Conservation (phyloP, 192 early-diverging fungal genomes). For the Rhizoclosmatium sp. region DNA sequence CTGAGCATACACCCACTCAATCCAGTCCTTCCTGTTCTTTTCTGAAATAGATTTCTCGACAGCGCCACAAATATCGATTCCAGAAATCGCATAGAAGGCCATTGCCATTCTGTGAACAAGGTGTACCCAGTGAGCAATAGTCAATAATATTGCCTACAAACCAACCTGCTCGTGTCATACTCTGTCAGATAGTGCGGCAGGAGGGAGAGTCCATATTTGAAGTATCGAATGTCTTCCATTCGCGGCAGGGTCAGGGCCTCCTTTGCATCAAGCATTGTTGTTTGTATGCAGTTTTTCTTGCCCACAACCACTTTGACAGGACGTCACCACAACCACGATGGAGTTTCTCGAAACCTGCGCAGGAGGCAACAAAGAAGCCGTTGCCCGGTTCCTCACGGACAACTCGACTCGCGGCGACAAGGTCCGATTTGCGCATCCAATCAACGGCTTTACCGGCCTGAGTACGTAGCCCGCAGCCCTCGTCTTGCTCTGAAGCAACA, state of each 20-base stretch:
- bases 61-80: constrained; percentile 79
- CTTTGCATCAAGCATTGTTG: not conserved
- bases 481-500: not conserved
- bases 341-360: constrained; percentile 27
- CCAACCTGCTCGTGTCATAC: constrained; percentile 76
- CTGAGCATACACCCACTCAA: constrained; percentile 98
- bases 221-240: constrained; percentile 75
- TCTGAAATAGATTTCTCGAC: constrained; percentile 62
- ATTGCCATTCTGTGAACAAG: constrained; percentile 78
- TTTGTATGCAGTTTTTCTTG: not conserved
- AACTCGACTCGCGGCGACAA: not conserved
- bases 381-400: not conserved
- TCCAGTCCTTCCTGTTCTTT: constrained; percentile 69
- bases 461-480: not conserved
- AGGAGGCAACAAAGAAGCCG: constrained; percentile 9
- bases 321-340: not conserved
- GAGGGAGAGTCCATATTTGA: constrained; percentile 70
- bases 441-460: constrained; percentile 6
- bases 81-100: constrained; percentile 81
- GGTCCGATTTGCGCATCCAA: constrained; percentile 17
- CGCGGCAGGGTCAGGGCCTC: constrained; percentile 14
- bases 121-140: not conserved
- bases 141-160: not conserved
- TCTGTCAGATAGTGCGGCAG: constrained; percentile 75
- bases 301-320: not conserved